Evolutionary conservation across 2,329 filamentous ascomycete genomes (phyloP), one percentile per base, ranked within the genome.

Genomic region (Endocalyx cinctus): DNA sequence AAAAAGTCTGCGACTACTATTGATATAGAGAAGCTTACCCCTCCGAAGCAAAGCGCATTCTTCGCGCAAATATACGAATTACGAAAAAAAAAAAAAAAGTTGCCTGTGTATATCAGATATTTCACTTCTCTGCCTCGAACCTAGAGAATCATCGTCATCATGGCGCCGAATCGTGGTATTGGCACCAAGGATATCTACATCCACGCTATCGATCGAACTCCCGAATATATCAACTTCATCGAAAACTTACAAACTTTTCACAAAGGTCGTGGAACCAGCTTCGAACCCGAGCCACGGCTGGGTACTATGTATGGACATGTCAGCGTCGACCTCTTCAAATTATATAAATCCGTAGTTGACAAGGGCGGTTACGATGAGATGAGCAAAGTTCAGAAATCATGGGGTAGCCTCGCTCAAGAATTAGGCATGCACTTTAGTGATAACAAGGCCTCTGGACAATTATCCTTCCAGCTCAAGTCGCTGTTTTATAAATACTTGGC

Each of bases 401-500:
- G 88, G 88, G 77, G 87, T 43, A 79, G 79, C 48, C 74, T 94
- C 50, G 85, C 83, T 10, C 72, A 80, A 33, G 81, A 88, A 48
- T 82, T 94, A 37, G 78, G 85, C 31, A 76, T 89, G 43, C 79
- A 79, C 52, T 80, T 79, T 35, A 72, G 75, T 50, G 88, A 90
- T 54, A 79, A 86, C 20, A 58, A 57, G 27, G 52, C 50, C 6
- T 39, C 75, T 42, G 74, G 87, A 6, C 86, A 87, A n/a, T 79
- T 87, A 38, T 87, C 87, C 11, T 94, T 94, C 62, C 76, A 84
- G 38, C 68, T 94, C 35, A 95, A 95, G 64, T 83, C 84, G 35
- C 80, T 84, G 42, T 95, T 92, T 65, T 94, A 94, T 68, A 89
- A 87, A 59, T 87, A 90, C 51, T 74, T 95, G 27, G 83, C 84